Base-by-base conservation (phyloP, 177 flowering plant genomes). In the Vitis hybrid region DNA sequence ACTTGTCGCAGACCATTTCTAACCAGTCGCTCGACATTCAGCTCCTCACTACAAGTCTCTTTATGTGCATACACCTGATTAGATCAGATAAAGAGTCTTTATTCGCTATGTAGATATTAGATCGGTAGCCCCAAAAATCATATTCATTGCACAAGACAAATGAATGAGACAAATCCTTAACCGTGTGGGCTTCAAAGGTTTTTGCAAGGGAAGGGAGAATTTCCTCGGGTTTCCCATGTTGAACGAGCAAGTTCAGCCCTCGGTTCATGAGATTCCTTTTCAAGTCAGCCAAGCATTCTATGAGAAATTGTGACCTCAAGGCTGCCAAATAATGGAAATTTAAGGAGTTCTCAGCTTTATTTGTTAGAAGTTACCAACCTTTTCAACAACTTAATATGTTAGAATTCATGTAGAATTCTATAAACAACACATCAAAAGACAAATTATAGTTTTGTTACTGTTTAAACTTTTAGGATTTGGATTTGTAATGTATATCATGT, bases 41-140 rank as follows among this genome's bases (percentile, higher is more conserved):
- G 61, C 85, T 94, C 99, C 82, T 94, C 99, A 52, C 91, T 87
- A 77, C 99, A 94, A 48, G 99, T 92, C 78, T 94, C 99, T 71
- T 88, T 88, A 16, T 92, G 99, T 56, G 99, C 97, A 83, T 81
- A 92, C 9, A 95, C 92, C 99, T 95, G 84, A 74, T 26, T 18
- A 71, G 19, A 54, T 53, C 22, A 26, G 7, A 70, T 48, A 26
- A 59, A 29, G n/a, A n/a, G 16, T n/a, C 1, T 19, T 31, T 49
- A 8, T 58, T 49, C 15, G 9, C 22, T 2, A 57, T 50, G 9
- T n/a, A 19, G 13, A 67, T 14, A 51, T 18, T 15, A 26, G 19
- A 60, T 53, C 26, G 10, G 49, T 3, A 59, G 13, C 20, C 19
- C 5, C 49, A 48, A 50, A 39, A 55, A 13, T 45, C n/a, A 52